A percentile compares a stretch with the other conserved stretches of the same genome.
phyloP scores from a whole-genome alignment of 305 asterid genomes.

The Withania somnifera region DNA sequence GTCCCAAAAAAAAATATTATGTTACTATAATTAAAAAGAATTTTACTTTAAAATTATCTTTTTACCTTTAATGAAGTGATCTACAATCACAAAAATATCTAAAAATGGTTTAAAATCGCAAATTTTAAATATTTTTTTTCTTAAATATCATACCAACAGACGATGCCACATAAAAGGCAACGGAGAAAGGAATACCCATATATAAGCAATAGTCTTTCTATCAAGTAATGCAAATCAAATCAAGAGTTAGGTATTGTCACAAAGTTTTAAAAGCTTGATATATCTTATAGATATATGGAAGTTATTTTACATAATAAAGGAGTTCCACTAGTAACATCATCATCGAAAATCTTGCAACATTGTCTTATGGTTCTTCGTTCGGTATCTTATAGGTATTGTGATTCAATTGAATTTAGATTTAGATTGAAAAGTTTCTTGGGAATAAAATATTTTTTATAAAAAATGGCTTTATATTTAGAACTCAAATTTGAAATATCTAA shows the following conservation, averaged over 20 bases:
- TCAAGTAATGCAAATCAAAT: neutral
- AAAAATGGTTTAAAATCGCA: too few species aligned
- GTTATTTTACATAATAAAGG: neutral
- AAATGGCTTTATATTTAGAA: too few species aligned
- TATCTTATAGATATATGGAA: neutral
- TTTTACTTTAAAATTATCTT: too few species aligned
- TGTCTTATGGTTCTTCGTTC: fast-evolving
- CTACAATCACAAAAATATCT: too few species aligned
- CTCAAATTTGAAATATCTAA: neutral
- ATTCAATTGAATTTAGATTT: neutral
- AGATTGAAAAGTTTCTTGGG: fast-evolving
- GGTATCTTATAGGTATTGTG: fast-evolving
- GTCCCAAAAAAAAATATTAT: too few species aligned
- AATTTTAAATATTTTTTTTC: too few species aligned
- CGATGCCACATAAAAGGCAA: too few species aligned
- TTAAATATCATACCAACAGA: too few species aligned
- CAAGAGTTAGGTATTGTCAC: neutral
- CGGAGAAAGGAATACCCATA: too few species aligned
- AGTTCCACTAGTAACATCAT: neutral
- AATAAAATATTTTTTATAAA: neutral
- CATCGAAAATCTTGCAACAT: neutral
- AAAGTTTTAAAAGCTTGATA: neutral
- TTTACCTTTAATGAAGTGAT: too few species aligned
- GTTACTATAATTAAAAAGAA: too few species aligned
- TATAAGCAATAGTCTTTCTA: neutral